Evolutionary conservation across 257 asterid genomes (phyloP), one percentile per base, ranked within the genome.

Genomic region (Salvia hispanica): DNA sequence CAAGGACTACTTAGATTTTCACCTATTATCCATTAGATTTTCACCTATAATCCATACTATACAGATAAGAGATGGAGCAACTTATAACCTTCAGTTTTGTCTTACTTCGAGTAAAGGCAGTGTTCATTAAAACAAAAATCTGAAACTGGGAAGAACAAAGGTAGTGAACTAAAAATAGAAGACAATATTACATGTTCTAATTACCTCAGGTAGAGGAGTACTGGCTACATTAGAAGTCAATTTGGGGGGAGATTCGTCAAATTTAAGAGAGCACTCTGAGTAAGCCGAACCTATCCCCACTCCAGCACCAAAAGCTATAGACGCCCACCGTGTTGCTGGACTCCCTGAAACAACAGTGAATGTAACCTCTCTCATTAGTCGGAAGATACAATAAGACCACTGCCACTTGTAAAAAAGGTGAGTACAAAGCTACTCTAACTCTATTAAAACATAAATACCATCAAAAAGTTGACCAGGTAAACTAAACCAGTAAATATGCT

Each of bases 241-340:
- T 79, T 75, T 81, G 52, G 86, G 72, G 3, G 80, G 61, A 78
- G 89, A 78, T 68, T 76, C 84, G 58, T 64, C 88, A 75, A 84
- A 77, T 58, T 78, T 84, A 33, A 79, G 85, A 43, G 90, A 85
- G 83, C 95, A 88, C 14, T 88, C 95, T 16, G 87, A 70, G 81
- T 86, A 91, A 40, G 97, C 93, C 67, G 95, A 86, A 60, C 96
- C 97, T 54, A 91, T 74, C 40, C 96, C 97, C 65, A 83, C 58
- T 31, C 97, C 97, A 61, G 96, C 93, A 67, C 93, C 96, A 72
- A 91, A 83, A 36, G 93, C 86, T 62, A 89, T 81, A 40, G 95
- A 85, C 51, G 95, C 89, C 97, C 97, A 91, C 66, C 96, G 89
- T 61, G 95, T 86, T 14, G 61, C 88, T 39, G 97, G 97, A 64